These are phyloP conservation scores for Leishmania amazonensis DNA, from an alignment of 208 protist genomes.

Conservation along the genomic window DNA sequence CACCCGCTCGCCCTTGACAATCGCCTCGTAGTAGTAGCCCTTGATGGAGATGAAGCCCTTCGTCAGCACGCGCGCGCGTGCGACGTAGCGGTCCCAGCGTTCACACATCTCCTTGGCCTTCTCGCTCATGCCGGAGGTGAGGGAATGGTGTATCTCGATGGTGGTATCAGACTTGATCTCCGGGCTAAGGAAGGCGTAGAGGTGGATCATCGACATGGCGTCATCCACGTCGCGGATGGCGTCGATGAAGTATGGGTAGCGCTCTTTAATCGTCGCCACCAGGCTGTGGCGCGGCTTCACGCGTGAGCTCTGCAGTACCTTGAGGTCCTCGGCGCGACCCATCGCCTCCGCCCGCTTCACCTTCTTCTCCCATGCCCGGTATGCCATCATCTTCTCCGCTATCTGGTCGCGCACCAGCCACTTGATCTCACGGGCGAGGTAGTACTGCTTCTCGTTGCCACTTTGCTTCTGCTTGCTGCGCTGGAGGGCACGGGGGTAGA, in stretches of 20 bases:
- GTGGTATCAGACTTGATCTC: slow-evolving; percentile 77
- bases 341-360: slow-evolving; percentile 91
- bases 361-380: slow-evolving; percentile 93
- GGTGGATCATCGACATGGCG: slow-evolving; percentile 95
- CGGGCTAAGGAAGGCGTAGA: slow-evolving; percentile 93
- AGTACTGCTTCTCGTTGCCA: slow-evolving; percentile 97
- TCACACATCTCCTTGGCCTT: slow-evolving; percentile 62
- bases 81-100: slow-evolving; percentile 91
- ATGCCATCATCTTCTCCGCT: slow-evolving; percentile 95
- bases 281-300: slow-evolving; percentile 92
- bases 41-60: slow-evolving; percentile 99
- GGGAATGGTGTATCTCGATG: slow-evolving; percentile 74
- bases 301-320: slow-evolving; percentile 54
- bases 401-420: slow-evolving; percentile 97
- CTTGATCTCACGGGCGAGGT: slow-evolving; percentile 98
- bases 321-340: slow-evolving; percentile 67
- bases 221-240: slow-evolving; percentile 97
- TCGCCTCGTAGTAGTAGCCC: slow-evolving; percentile 98
- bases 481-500: slow-evolving; percentile 97
- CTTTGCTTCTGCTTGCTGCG: slow-evolving; percentile 96
- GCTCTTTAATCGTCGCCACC: slow-evolving; percentile 95
- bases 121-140: slow-evolving; percentile 83
- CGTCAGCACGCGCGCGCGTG: slow-evolving; percentile 72
- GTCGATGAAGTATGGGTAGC: slow-evolving; percentile 98
- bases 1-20: slow-evolving; percentile 93